Base-by-base conservation (phyloP, 1,284 basidiomycete genomes). In the Cryptococcus sp. region DNA sequence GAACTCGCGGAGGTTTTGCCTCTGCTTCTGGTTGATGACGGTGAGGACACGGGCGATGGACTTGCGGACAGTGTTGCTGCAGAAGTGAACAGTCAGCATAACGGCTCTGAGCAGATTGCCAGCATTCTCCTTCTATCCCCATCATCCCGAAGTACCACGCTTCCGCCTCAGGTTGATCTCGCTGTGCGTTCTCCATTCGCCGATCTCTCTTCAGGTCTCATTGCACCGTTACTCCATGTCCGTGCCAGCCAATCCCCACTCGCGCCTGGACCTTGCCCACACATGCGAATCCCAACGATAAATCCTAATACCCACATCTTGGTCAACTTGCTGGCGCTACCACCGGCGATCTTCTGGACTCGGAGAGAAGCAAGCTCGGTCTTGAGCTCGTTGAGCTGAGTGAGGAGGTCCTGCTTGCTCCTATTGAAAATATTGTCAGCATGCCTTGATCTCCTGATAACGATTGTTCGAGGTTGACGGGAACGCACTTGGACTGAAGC, bases 21-120 rank as follows among this genome's bases (percentile, higher is more conserved):
- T 91, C 76, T 89, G 88, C 84, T 99, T 99, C 80, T 92, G 89
- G 89, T 97, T 98, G 84, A 90, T 95, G 73, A 99, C 93, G 51
- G 96, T 99, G 82, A 98, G 82, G 67, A 99, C 95, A 63, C 96
- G 93, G 65, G 96, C 96, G 76, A 99, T 94, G 69, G 93, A 95
- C 84, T 99, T 99, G 85, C 96, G 94, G 80, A 97, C 91, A 70
- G 91, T 86, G 82, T 90, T 88, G 82, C 95, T 99, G 75, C 13
- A 48, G 47, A 60, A 16, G 20, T 40, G 45, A 59, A 34, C 13
- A 15, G 38, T 57, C 60, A 62, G 56, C 57, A 55, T 45, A 5
- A 45, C 26, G 26, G 44, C n/a, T 34, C 26, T 37, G 16, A 23
- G n/a, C 19, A 2, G 43, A 1, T 17, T 37, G n/a, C n/a, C 44